Evolutionary conservation across 148 eudicot genomes (phyloP).

Genomic region (Silene conica): DNA sequence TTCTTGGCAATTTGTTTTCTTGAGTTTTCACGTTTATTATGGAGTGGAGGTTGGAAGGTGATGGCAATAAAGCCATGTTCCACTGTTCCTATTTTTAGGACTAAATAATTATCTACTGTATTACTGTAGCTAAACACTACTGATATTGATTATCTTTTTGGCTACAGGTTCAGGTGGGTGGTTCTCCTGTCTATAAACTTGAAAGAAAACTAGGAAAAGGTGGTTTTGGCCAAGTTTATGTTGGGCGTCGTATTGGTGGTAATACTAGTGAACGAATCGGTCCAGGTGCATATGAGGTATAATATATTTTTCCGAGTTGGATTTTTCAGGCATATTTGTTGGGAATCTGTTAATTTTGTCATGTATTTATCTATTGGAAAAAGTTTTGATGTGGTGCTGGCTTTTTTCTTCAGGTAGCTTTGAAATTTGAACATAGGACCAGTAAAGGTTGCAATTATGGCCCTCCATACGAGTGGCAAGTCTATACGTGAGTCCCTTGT

Average conservation of each 20-base stretch:
- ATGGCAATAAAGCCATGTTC: background rate
- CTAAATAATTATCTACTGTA: constrained; percentile 2
- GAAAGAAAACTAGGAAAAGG: constrained; percentile 87
- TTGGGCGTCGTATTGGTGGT: constrained; percentile 62
- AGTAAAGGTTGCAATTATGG: constrained; percentile 96
- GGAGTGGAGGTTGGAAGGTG: background rate
- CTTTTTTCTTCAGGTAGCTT: constrained; percentile 51
- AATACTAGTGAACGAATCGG: constrained; percentile 59
- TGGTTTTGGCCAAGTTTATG: constrained; percentile 92
- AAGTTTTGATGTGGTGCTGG: constrained; percentile 2
- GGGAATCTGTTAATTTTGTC: background rate
- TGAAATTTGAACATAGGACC: constrained; percentile 79
- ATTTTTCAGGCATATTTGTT: background rate
- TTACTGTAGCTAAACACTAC: background rate
- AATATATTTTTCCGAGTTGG: background rate
- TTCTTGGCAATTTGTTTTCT: background rate
- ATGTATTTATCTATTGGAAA: background rate
- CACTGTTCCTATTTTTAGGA: background rate
- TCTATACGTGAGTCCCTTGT: constrained; percentile 58
- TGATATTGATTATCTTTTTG: background rate
- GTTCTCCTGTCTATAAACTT: constrained; percentile 60
- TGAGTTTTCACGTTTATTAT: background rate
- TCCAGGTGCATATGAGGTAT: constrained; percentile 76
- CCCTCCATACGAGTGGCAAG: constrained; percentile 97
- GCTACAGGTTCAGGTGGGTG: constrained; percentile 71